A percentile compares a stretch with the other conserved stretches of the same genome.
Conservation (phyloP, 2,329 filamentous ascomycete genomes). For the Microcyclospora pomicola region DNA sequence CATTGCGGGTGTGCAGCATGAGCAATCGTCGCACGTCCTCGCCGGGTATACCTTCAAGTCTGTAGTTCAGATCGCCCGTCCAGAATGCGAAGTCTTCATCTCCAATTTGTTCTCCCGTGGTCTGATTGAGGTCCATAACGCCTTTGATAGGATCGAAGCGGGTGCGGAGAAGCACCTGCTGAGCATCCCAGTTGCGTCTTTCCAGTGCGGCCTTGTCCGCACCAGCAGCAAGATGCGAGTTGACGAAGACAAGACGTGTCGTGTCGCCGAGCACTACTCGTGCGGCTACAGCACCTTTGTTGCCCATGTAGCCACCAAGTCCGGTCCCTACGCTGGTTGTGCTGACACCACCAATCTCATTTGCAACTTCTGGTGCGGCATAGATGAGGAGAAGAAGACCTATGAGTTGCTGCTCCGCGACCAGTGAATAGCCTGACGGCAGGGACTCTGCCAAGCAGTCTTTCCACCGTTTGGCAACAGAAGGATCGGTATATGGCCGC, state of each 20-base stretch:
- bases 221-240: constrained; percentile 82
- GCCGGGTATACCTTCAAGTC: constrained; percentile 73
- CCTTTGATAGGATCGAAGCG: constrained; percentile 63
- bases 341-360: constrained; percentile 67
- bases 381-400: constrained; percentile 77
- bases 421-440: constrained; percentile 60
- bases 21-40: constrained; percentile 79
- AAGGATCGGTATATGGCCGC: constrained; percentile 59
- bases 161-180: constrained; percentile 61
- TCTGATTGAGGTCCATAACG: constrained; percentile 46
- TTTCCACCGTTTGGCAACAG: constrained; percentile 66
- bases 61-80: constrained; percentile 93
- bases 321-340: constrained; percentile 78
- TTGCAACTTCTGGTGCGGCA: constrained; percentile 60
- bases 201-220: constrained; percentile 65
- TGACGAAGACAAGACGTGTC: constrained; percentile 77
- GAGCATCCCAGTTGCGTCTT: constrained; percentile 77
- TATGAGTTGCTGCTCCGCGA: constrained; percentile 73
- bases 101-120: constrained; percentile 54
- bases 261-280: constrained; percentile 79
- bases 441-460: constrained; percentile 58
- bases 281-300: constrained; percentile 80
- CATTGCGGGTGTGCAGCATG: constrained; percentile 65
- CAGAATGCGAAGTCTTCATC: constrained; percentile 92
- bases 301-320: constrained; percentile 83